Evolutionary conservation across 2,329 filamentous ascomycete species (phyloP), one percentile per base, ranked within the genome.

Genomic region (Fusarium avenaceum): DNA sequence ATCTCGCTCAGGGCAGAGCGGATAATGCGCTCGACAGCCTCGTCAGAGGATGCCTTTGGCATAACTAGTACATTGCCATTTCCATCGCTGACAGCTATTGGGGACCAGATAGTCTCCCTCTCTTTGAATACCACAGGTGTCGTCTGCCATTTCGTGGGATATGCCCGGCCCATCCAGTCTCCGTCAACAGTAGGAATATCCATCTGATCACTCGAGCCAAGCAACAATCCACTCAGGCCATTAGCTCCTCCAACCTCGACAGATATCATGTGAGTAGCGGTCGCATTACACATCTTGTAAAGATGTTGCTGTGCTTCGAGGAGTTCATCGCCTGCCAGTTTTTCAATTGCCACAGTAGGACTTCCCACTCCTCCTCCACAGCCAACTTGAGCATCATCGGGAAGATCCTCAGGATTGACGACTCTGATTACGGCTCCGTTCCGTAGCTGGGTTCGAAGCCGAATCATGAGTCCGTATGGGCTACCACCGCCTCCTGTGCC

Each of bases 221-320:
- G 76, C 6, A 88, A 80, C 76, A 90, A 79, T 10, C 85, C 83
- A 65, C 87, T 84, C 10, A 90, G 78, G 1, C 89, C 88, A 65
- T 91, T 91, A 6, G 84, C 84, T 8, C 89, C 89, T n/a, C 89
- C 89, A 54, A 91, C 89, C 70, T 91, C 89, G 13, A 90, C 75
- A 2, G 86, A 83, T 63, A 91, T 86, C 63, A 90, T 85, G 38
- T 87, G 85, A 20, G 87, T 85, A 22, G 86, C 82, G 2, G 75
- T 73, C 17, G 76, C 74, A 38, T 80, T 77, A 47, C 84, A 79
- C 28, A 84, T 82, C 47, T 84, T 83, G 75, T 85, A 87, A 13
- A 90, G 78, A 70, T 86, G 86, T 2, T 71, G 68, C 60, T 86
- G 84, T 4, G 84, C 79, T 48, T 86, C 76, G 40, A 83, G 77